A percentile compares a stretch with the other conserved stretches of the same genome.
phyloP scores from a whole-genome alignment of 2,329 filamentous ascomycete species.

The Pseudogymnoascus sp. region DNA sequence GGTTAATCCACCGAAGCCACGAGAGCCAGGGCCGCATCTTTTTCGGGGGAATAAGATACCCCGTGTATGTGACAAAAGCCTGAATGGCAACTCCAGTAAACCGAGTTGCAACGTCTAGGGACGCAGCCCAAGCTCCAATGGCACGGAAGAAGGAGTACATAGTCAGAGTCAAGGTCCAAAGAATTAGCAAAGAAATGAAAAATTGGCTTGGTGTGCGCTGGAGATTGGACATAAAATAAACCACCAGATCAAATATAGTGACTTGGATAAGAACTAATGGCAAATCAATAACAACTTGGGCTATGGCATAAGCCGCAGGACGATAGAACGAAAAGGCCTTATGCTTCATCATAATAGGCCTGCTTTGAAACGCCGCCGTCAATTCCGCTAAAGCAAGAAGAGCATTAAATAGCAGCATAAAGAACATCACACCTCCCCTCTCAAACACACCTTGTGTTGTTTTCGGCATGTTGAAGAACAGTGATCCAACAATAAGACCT shows the following conservation, averaged over 20 bases:
- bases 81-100: conserved; percentile 66
- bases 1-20: conserved; percentile 50
- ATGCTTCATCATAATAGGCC: conserved; percentile 62
- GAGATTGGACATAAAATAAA: conserved; percentile 86
- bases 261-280: conserved; percentile 73
- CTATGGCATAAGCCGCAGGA: conserved; percentile 43
- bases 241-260: conserved; percentile 66
- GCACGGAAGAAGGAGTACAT: conserved; percentile 86
- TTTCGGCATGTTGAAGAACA: conserved; percentile 46
- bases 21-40: conserved; percentile 48
- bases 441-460: conserved; percentile 49
- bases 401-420: conserved; percentile 55
- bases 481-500: conserved; percentile 28
- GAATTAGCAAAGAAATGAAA: conserved; percentile 78
- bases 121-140: conserved; percentile 68
- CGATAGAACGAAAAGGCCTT: conserved; percentile 44
- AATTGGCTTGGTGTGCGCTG: conserved; percentile 66
- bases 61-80: conserved; percentile 39
- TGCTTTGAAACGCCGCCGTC: conserved; percentile 51
- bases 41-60: conserved; percentile 45
- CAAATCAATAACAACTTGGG: conserved; percentile 77
- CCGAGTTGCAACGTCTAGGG: conserved; percentile 34
- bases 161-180: conserved; percentile 61
- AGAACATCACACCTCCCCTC: conserved; percentile 54
- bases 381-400: conserved; percentile 53